These are phyloP conservation scores for Xylaria scruposa DNA, from an alignment of 495 filamentous ascomycete species.

Conservation along the genomic window DNA sequence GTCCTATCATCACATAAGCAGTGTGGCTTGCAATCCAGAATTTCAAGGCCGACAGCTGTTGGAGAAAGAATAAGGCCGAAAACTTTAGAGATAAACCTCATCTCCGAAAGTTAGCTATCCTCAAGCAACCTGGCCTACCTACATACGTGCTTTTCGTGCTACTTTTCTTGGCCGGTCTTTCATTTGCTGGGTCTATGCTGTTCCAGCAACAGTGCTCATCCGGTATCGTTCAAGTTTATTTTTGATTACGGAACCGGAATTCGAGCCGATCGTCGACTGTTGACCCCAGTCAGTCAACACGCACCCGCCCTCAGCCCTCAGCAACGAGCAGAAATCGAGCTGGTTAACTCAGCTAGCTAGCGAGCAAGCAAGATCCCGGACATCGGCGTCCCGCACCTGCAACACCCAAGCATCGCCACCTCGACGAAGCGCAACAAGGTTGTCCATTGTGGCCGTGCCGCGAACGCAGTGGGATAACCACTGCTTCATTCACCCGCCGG, in stretches of 20 bases:
- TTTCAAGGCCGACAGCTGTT: conserved; percentile 10
- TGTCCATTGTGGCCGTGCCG: conserved; percentile 13
- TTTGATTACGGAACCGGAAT: conserved; percentile 35
- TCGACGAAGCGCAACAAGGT: not conserved
- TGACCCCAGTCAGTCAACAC: conserved; percentile 30
- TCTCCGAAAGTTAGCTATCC: conserved; percentile 6
- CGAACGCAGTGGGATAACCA: conserved; percentile 52
- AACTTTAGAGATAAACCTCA: conserved; percentile 32
- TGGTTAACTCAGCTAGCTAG: conserved; percentile 15
- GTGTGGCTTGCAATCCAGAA: conserved; percentile 17
- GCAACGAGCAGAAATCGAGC: conserved; percentile 1
- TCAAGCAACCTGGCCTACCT: not conserved
- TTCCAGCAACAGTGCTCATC: conserved; percentile 28
- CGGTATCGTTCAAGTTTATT: conserved; percentile 19
- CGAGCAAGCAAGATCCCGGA: conserved; percentile 25
- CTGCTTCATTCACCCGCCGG: conserved; percentile 57
- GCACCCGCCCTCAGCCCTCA: conserved; percentile 28
- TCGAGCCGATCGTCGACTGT: conserved; percentile 32
- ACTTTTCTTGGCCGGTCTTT: conserved; percentile 11
- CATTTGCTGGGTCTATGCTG: conserved; percentile 21
- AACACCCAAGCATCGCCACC: not conserved
- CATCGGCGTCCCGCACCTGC: conserved; percentile 18
- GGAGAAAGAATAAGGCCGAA: conserved; percentile 22
- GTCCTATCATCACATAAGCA: not conserved
- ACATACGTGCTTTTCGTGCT: conserved; percentile 27